Percentiles rank a stretch among this genome's conserved stretches.
These are phyloP conservation scores for Kwoniella sp. DNA, from an alignment of 768 basidiomycete species.

Conservation along the genomic window DNA sequence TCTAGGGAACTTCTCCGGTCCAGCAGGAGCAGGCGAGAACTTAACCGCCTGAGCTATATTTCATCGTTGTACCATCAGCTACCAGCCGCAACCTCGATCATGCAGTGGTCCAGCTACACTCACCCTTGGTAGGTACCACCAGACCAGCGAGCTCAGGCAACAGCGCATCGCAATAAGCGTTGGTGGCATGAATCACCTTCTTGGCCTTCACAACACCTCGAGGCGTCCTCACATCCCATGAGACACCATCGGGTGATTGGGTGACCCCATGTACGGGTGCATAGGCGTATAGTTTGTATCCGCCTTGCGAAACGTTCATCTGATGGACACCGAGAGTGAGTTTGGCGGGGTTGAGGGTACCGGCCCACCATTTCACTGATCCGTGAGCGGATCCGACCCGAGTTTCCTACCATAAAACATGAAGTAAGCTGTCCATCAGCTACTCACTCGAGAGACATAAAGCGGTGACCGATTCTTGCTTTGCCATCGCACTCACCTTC, in stretches of 20 bases:
- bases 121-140: conserved; percentile 39
- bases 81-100: not conserved
- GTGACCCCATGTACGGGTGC: conserved; percentile 50
- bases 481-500: conserved; percentile 17
- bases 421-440: too few relatives aligned
- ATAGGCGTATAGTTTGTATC: conserved; percentile 29
- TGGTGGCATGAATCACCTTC: conserved; percentile 81
- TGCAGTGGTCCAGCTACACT: not conserved
- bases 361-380: conserved; percentile 34
- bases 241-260: conserved; percentile 23
- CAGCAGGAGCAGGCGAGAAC: conserved; percentile 35
- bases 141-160: conserved; percentile 64
- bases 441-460: too few relatives aligned
- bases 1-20: conserved; percentile 32
- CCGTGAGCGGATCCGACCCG: conserved; percentile 22
- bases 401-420: conserved; percentile 5
- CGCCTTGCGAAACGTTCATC: conserved; percentile 22
- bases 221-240: conserved; percentile 66
- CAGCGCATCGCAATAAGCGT: conserved; percentile 76
- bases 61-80: too few relatives aligned
- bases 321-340: conserved; percentile 32
- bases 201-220: conserved; percentile 67
- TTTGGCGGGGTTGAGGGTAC: conserved; percentile 42
- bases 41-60: conserved; percentile 45
- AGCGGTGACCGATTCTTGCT: too few relatives aligned